Evolutionary conservation across 306 rosid species (phyloP), one percentile per base, ranked within the genome.

Genomic region (Oemleria cerasiformis): DNA sequence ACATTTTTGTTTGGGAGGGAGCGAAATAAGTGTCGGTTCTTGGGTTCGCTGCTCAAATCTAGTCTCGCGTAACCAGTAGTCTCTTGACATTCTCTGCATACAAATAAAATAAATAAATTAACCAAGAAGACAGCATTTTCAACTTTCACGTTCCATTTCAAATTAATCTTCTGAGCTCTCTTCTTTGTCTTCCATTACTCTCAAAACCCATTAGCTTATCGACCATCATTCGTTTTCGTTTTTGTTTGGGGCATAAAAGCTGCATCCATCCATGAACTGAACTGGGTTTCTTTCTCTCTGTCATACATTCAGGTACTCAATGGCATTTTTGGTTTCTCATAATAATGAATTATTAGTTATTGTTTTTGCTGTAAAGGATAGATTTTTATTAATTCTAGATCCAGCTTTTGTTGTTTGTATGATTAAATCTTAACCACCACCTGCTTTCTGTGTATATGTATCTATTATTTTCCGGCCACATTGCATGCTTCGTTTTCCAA

Each of bases 21-120:
- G 73, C 47, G 36, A 69, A 56, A 82, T 68, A n/a, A 48, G 80
- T 87, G 96, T 89, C 92, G 92, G 86, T 67, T 80, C 82, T 78
- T 73, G 81, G 73, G 78, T 79, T 77, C 77, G 77, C 76, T 59
- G 79, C 80, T 20, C 16, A 11, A 34, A 47, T 60, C 51, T 59
- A 44, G 68, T 25, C 65, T 30, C 67, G 63, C 62, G 10, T 67
- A 45, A 73, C 47, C 62, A 17, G 20, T 25, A 25, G 30, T 47
- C 61, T 21, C 61, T 55, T 30, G 36, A 30, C 39, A 1, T 23
- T 50, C 20, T 68, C 12, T 53, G 20, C 19, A 43, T 70, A 34
- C 11, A 38, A 12, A 54, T 42, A 63, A 51, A 21, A 9, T 9
- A 23, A 17, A 25, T 2, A 25, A 25, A 25, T 25, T 25, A 25